A percentile compares a stretch with the other conserved stretches of the same genome.
Conservation (phyloP, 371 early-diverging fungal genomes). For the Rhizomucor pusillus region DNA sequence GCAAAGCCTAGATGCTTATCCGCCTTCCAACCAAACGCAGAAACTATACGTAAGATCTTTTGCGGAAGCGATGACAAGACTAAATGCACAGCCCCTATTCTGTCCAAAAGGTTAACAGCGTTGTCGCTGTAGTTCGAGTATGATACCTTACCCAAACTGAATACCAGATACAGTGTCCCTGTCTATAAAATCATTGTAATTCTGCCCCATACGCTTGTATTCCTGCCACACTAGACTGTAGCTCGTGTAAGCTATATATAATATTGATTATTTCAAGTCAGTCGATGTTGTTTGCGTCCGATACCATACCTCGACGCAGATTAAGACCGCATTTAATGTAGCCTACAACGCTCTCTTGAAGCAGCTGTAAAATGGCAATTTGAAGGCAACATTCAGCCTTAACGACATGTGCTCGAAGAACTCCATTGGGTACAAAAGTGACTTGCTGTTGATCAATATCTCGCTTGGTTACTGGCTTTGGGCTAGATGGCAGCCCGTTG, state of each 20-base stretch:
- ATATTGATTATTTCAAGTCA: neutral
- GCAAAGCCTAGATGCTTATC: slow-evolving; percentile 65
- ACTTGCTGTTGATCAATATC: slow-evolving; percentile 31
- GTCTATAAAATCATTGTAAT: slow-evolving; percentile 45
- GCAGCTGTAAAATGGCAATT: slow-evolving; percentile 57
- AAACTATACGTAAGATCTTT: slow-evolving; percentile 59
- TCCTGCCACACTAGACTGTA: slow-evolving; percentile 56
- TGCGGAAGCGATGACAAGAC: slow-evolving; percentile 58
- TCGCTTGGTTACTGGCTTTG: slow-evolving; percentile 35
- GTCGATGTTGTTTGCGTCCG: neutral
- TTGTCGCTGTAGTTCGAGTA: neutral
- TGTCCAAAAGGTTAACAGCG: slow-evolving; percentile 12
- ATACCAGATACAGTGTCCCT: slow-evolving; percentile 51
- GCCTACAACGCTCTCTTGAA: slow-evolving; percentile 59
- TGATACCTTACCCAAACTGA: slow-evolving; percentile 47
- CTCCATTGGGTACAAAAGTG: slow-evolving; percentile 54
- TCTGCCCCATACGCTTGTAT: slow-evolving; percentile 52
- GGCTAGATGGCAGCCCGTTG: slow-evolving; percentile 34
- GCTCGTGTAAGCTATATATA: slow-evolving; percentile 39
- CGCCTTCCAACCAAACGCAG: slow-evolving; percentile 64
- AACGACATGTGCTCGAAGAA: slow-evolving; percentile 59
- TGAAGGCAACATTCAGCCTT: slow-evolving; percentile 61
- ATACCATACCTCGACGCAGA: slow-evolving; percentile 52
- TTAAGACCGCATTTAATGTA: slow-evolving; percentile 67
- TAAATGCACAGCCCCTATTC: slow-evolving; percentile 63